Base-by-base conservation (phyloP, 805 yeast genomes). In the Wickerhamiella domercqiae region DNA sequence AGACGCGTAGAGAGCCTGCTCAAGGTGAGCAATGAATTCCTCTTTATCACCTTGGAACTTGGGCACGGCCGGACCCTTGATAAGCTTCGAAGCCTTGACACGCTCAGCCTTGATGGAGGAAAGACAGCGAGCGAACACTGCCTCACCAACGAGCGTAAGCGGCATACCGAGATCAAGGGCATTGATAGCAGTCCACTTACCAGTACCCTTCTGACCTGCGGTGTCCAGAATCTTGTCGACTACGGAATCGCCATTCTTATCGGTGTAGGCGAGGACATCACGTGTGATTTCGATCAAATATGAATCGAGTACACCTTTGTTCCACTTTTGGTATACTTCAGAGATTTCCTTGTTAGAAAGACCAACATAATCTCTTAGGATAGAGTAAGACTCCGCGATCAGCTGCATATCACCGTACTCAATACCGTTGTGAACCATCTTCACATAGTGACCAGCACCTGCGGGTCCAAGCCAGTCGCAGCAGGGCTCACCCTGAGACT, bases 391-490 rank as follows among this genome's bases (percentile, higher is more conserved):
- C 71, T 87, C 98, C 65, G 87, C 77, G 61, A 87, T 87, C 71
- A 87, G 73, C 70, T 87, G 98, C 98, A 87, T 87, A 67, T 87
- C 98, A 73, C 97, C 98, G 65, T 87, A 87, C 69, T 87, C 98
- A 54, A 87, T 87, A 80, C 98, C 98, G 63, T 87, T 87, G 74
- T 87, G 98, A 48, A 90, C 97, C 98, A 90, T 90, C 73, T 87
- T 87, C 60, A 87, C 97, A 67, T 78, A 87, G 67, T 87, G 98
- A 57, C 98, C 98, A 34, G 97, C 75, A 64, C 98, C 98, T 44
- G 93, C 94, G 52, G 87, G 94, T 57, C 98, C 98, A 54, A 87
- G 96, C 98, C 98, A 87, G 75, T 87, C 98, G 70, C 98, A 87
- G 69, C 98, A 87, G 60, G 98, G 95, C 70, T 90, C 96, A 54